phyloP scores from a whole-genome alignment of 2,329 filamentous ascomycete genomes.

The Trichoderma polysporum region DNA sequence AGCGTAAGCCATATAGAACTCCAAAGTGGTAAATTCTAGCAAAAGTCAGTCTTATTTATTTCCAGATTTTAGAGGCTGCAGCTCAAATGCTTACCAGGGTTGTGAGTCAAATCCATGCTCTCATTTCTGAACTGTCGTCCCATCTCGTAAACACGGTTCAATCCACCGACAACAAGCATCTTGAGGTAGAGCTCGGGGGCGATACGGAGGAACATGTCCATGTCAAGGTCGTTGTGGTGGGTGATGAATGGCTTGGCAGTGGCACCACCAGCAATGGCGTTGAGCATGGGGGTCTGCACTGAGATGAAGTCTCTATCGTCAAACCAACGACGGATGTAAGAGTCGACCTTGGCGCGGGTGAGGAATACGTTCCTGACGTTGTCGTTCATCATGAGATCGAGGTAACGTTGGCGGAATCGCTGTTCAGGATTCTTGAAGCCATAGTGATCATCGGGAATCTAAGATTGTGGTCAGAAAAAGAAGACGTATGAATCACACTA shows the following conservation, averaged over 20 bases:
- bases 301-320: conserved; percentile 86
- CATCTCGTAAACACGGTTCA: conserved; percentile 94
- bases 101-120: conserved; percentile 73
- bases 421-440: conserved; percentile 96
- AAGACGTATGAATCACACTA: neutral
- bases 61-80: neutral
- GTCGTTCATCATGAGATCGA: conserved; percentile 97
- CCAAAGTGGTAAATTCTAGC: conserved; percentile 90
- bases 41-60: conserved; percentile 11
- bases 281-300: conserved; percentile 97
- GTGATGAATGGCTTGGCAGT: conserved; percentile 92
- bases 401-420: conserved; percentile 87
- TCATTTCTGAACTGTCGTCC: conserved; percentile 96
- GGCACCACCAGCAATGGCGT: conserved; percentile 90
- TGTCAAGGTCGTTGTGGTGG: conserved; percentile 92
- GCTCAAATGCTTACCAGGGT: conserved; percentile 50
- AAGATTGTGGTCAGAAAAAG: neutral
- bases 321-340: conserved; percentile 85
- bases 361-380: conserved; percentile 78
- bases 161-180: conserved; percentile 89
- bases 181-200: conserved; percentile 96
- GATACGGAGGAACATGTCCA: conserved; percentile 92
- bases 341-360: conserved; percentile 82
- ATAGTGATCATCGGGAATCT: conserved; percentile 77
- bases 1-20: conserved; percentile 94